phyloP scores from a whole-genome alignment of 257 asterid genomes.

The Striga asiatica region DNA sequence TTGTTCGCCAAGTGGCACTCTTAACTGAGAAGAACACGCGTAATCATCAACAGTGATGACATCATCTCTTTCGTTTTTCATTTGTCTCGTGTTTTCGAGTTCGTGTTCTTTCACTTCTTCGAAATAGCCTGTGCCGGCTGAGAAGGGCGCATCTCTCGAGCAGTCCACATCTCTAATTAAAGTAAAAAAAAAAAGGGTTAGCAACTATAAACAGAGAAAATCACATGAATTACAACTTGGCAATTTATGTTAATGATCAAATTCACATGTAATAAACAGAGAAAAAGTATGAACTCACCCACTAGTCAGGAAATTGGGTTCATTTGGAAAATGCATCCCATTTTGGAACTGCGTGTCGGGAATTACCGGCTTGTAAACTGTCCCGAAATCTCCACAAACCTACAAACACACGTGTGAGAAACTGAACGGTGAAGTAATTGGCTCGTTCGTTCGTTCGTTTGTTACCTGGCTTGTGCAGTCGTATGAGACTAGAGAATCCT shows the following conservation, averaged over 20 bases:
- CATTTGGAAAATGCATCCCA: conserved; percentile 32
- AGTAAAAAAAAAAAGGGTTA: not conserved
- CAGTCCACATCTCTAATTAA: conserved; percentile 39
- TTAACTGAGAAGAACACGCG: conserved; percentile 33
- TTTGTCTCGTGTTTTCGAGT: conserved; percentile 32
- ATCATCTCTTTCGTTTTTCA: conserved; percentile 34
- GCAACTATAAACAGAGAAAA: not conserved
- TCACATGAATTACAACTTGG: too few relatives aligned
- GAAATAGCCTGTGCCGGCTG: conserved; percentile 36
- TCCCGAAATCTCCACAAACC: conserved; percentile 15
- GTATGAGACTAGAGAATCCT: conserved; percentile 34
- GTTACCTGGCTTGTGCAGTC: conserved; percentile 54
- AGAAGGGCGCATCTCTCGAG: conserved; percentile 34
- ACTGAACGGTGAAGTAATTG: not conserved
- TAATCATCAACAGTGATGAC: conserved; percentile 48
- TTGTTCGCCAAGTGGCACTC: conserved; percentile 43
- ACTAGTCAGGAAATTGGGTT: conserved; percentile 35
- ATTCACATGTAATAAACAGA: not conserved
- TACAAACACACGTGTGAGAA: not conserved
- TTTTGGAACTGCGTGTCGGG: conserved; percentile 36
- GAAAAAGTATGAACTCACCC: conserved; percentile 28
- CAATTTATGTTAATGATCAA: not conserved
- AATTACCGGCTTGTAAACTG: conserved; percentile 17
- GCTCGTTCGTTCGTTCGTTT: conserved; percentile 11
- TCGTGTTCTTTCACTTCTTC: conserved; percentile 31